Percentiles rank a stretch among this genome's conserved stretches.
These are phyloP conservation scores for Xylaria scruposa DNA, from an alignment of 495 filamentous ascomycete genomes.

Conservation along the genomic window DNA sequence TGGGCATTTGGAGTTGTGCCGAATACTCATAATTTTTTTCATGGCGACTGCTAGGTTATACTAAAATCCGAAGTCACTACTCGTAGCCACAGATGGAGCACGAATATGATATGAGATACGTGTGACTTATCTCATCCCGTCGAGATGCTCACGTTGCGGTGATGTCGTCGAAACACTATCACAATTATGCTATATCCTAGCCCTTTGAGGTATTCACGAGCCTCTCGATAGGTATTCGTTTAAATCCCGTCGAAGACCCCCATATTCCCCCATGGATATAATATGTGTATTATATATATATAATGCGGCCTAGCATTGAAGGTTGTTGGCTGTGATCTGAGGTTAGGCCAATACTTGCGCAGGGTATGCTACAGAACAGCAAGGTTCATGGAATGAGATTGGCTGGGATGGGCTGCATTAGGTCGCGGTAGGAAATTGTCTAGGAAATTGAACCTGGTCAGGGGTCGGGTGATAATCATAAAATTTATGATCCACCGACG, in stretches of 20 bases:
- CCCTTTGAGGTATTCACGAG: not conserved
- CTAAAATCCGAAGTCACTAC: not conserved
- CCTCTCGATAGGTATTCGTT: not conserved
- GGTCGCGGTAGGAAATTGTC: conserved; percentile 22
- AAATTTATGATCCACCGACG: conserved; percentile 17
- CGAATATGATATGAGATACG: not conserved
- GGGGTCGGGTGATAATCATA: conserved; percentile 20
- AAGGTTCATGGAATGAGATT: conserved; percentile 22
- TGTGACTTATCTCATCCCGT: not conserved
- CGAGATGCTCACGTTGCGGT: not conserved
- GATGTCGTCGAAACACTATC: conserved; percentile 2
- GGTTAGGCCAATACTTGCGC: conserved; percentile 9
- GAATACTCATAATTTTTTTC: not conserved
- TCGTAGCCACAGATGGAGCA: not conserved
- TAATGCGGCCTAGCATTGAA: not conserved
- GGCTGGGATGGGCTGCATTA: conserved; percentile 15
- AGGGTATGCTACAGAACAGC: conserved; percentile 4
- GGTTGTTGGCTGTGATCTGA: not conserved
- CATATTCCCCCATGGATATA: conserved; percentile 12
- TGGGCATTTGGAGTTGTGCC: conserved; percentile 5
- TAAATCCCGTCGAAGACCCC: conserved; percentile 8
- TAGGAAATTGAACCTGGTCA: conserved; percentile 22
- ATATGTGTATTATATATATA: conserved; percentile 7
- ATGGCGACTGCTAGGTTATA: not conserved
- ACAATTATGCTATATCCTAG: not conserved